Evolutionary conservation across 2,329 filamentous ascomycete genomes (phyloP).

Genomic region (Colletotrichum sidae): DNA sequence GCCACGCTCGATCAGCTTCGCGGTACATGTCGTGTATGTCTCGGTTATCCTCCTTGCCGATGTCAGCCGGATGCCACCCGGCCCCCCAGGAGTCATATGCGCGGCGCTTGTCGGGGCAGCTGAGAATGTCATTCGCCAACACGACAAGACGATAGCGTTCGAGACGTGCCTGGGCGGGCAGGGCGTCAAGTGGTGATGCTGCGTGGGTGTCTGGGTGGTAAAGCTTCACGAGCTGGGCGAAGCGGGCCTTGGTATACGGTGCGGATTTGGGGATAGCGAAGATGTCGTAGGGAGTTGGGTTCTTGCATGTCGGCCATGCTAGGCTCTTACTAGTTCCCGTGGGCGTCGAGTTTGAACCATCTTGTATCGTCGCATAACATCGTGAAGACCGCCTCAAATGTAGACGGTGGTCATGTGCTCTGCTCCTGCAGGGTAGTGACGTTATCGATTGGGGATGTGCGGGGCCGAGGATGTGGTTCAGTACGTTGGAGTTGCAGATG

Average conservation of each 20-base stretch:
- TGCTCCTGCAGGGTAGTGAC: conserved; percentile 38
- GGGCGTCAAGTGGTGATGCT: conserved; percentile 41
- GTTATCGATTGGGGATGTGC: conserved; percentile 39
- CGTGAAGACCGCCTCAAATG: conserved; percentile 11
- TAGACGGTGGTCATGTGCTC: neutral
- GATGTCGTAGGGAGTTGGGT: conserved; percentile 91
- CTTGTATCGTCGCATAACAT: conserved; percentile 21
- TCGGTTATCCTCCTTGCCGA: conserved; percentile 65
- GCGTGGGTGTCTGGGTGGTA: conserved; percentile 86
- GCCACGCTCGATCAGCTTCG: conserved; percentile 60
- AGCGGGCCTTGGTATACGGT: conserved; percentile 84
- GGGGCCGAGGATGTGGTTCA: conserved; percentile 37
- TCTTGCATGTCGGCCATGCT: conserved; percentile 59
- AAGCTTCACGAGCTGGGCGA: conserved; percentile 92
- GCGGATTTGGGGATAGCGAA: conserved; percentile 67
- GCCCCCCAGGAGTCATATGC: conserved; percentile 86
- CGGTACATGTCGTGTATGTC: conserved; percentile 50
- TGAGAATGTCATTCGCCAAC: conserved; percentile 88
- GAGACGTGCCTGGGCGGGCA: conserved; percentile 68
- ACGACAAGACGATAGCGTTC: conserved; percentile 92
- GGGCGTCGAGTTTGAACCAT: neutral
- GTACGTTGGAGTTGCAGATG: conserved; percentile 27
- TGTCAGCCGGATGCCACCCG: conserved; percentile 72
- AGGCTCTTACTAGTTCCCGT: conserved; percentile 23
- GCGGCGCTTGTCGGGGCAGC: conserved; percentile 79